Percentiles rank a stretch among this genome's conserved stretches.
phyloP scores from a whole-genome alignment of 225 moss, liverwort and hornwort genomes.

The Anthoceros angustus region DNA sequence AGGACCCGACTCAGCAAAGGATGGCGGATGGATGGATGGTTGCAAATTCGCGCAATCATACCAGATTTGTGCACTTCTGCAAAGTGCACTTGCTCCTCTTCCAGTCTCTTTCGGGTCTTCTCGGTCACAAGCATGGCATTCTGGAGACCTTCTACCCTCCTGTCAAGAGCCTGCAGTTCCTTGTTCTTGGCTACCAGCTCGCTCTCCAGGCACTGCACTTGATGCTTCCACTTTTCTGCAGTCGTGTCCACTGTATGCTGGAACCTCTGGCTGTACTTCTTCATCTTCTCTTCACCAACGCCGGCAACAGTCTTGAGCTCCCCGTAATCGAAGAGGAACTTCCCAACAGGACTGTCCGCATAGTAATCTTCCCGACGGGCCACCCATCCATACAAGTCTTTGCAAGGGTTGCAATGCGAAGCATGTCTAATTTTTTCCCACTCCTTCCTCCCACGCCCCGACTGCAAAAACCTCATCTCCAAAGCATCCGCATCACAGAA shows the following conservation, averaged over 20 bases:
- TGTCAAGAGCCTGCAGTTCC: background rate
- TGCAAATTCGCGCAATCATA: background rate
- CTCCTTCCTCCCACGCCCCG: background rate
- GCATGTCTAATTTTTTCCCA: background rate
- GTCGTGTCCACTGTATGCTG: background rate
- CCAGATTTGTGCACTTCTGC: background rate
- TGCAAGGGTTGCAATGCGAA: background rate
- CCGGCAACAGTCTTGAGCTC: background rate
- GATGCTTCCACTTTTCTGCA: background rate
- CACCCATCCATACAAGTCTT: background rate
- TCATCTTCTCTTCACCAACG: background rate
- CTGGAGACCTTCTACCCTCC: background rate
- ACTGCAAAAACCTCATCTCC: background rate
- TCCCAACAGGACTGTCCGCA: background rate
- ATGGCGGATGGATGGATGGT: no score
- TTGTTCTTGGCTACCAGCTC: background rate
- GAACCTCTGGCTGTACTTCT: background rate
- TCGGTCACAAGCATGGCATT: background rate
- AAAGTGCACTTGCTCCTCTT: background rate
- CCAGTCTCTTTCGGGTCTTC: background rate
- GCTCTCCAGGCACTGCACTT: background rate
- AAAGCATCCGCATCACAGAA: slow-evolving; percentile 1
- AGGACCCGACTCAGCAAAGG: no score
- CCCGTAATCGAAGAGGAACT: background rate
- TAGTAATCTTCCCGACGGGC: slow-evolving; percentile 3